Base-by-base conservation (phyloP, 345 rosid species). In the Schrenkiella parvula region DNA sequence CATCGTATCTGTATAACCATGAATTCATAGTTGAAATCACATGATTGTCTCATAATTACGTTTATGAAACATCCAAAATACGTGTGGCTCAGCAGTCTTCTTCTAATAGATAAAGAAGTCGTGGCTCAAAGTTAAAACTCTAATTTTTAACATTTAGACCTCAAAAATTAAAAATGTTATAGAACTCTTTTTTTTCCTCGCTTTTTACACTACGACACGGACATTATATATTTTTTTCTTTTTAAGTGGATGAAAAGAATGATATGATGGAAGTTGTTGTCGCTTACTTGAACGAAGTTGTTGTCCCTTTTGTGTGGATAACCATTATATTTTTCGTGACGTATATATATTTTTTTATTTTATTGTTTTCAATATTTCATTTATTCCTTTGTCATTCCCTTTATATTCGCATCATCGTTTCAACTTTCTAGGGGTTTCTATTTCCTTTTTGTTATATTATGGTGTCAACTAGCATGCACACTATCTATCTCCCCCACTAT, bases 401-500 rank as follows among this genome's bases (percentile, higher is more conserved):
- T 29, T 10, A 41, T 51, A 62, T 52, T 50, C 23, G 44, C 53
- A 61, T 61, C 15, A 52, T 52, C 13, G 8, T 62, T 72, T 52
- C 4, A 19, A 29, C n/a, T 56, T 68, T 32, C 35, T 32, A 32
- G 10, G 2, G 35, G 8, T 32, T 32, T 32, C 8, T 8, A 7
- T 8, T 32, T 10, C 35, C 35, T 47, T 31, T 55, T 31, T 39
- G 57, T 52, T 55, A 42, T 55, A 34, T 56, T 23, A 54, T 54
- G 48, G 64, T 53, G 76, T 32, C 64, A 53, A 8, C 48, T 64
- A 32, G 47, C 64, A 64, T 64, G 58, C n/a, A 43, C 77, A 72
- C 56, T 55, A 64, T 53, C 64, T 43, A n/a, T n/a, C n/a, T n/a
- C n/a, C 21, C 64, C 65, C 77, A 72, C 77, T 72, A 54, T 17